Base-by-base conservation (phyloP, 257 asterid species). In the Solanum microdontum region DNA sequence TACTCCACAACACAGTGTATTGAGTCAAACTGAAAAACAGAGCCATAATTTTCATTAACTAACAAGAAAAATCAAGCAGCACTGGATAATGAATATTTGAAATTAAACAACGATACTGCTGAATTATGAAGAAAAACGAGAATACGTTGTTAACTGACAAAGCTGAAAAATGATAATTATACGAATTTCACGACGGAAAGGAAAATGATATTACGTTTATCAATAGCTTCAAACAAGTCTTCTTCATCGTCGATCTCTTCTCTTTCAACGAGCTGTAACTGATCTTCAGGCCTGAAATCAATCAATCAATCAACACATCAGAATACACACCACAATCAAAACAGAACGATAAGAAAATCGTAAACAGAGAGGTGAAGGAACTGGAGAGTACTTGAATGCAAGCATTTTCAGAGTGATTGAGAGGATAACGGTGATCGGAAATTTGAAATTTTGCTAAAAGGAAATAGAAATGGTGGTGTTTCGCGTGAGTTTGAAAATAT, bases 181-280 rank as follows among this genome's bases (percentile, higher is more conserved):
- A 40, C 11, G n/a, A 69, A 85, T 34, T 43, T 43, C 26, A 9
- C 64, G 11, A 70, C 26, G 13, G 39, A 12, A 43, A 43, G 19
- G 39, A 85, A 55, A 17, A 28, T 55, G 51, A 85, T 37, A 26
- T 48, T 33, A 84, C 79, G 45, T 8, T 70, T 73, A 33, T 73
- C 23, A 36, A 69, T 11, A 14, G 98, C 98, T 94, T 96, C 99
- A 87, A 97, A 96, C 94, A 94, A 86, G 90, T 95, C 98, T 51
- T 96, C 99, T 91, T 97, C 99, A 86, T 93, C 99, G 17, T 96
- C 98, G 90, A 95, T 88, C 82, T 92, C 99, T 91, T 95, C 99
- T 82, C 99, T 90, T 89, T 96, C 96, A 70, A 97, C 94, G 55
- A 97, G 92, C 94, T 96, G 99, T 85, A 97, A 90, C 90, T 95